Conservation (phyloP, 352 stramenopile species). For the Pythium sukuiense region DNA sequence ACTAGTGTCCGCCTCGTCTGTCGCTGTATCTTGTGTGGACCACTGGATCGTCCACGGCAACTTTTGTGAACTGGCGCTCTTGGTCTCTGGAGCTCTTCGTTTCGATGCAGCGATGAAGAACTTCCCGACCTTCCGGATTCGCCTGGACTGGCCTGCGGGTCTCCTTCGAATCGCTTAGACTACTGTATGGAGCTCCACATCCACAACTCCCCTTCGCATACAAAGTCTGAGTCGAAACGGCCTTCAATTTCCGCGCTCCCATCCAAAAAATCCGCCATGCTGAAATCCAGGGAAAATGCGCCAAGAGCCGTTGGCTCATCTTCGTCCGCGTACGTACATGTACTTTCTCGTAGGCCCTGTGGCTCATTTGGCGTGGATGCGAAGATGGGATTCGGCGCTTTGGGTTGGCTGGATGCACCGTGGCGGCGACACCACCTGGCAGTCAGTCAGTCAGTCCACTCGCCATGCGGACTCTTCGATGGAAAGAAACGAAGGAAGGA, state of each 20-base stretch:
- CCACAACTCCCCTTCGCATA: background rate
- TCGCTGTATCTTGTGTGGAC: background rate
- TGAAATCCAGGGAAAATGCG: background rate
- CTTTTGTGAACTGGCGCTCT: background rate
- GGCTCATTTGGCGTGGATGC: background rate
- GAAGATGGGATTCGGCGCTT: background rate
- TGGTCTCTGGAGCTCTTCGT: background rate
- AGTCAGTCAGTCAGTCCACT: slow-evolving; percentile 23
- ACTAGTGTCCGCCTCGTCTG: background rate
- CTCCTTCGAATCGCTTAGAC: background rate
- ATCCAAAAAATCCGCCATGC: background rate
- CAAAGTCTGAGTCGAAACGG: background rate
- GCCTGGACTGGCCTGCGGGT: background rate
- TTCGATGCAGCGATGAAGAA: background rate
- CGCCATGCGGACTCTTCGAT: slow-evolving; percentile 5
- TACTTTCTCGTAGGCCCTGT: background rate
- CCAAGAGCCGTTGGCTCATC: background rate
- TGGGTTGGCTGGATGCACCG: background rate
- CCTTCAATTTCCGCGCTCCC: background rate
- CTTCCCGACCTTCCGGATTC: background rate
- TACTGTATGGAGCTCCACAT: too few relatives aligned
- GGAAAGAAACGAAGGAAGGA: slow-evolving; percentile 20
- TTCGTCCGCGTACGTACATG: background rate
- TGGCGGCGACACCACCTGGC: background rate
- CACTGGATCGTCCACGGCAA: background rate